phyloP scores from a whole-genome alignment of 306 rosid genomes.

The Trifolium subterraneum region DNA sequence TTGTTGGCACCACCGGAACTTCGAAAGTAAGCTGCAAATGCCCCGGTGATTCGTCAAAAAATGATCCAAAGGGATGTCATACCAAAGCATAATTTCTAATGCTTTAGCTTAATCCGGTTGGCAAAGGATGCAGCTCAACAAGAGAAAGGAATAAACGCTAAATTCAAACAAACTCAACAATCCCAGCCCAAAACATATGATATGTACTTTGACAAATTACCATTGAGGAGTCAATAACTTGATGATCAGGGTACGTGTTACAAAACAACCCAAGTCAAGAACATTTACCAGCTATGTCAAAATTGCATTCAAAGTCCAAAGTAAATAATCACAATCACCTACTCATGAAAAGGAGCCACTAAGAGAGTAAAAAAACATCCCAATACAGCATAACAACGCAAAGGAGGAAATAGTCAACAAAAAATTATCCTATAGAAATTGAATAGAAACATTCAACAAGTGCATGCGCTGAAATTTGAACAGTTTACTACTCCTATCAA shows the following conservation, averaged over 20 bases:
- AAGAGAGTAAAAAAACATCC: slow-evolving; percentile 25
- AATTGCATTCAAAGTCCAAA: slow-evolving; percentile 30
- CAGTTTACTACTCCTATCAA: slow-evolving; percentile 50
- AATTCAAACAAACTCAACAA: slow-evolving; percentile 21
- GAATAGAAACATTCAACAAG: slow-evolving; percentile 47
- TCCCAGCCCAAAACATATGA: slow-evolving; percentile 1
- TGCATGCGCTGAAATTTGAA: slow-evolving; percentile 65
- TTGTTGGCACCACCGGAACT: background rate
- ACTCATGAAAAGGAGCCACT: slow-evolving; percentile 29
- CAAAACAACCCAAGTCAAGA: slow-evolving; percentile 19
- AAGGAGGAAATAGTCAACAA: slow-evolving; percentile 47
- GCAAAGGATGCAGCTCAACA: slow-evolving; percentile 28
- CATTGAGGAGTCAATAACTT: slow-evolving; percentile 35
- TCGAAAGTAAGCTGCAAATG: slow-evolving; percentile 3
- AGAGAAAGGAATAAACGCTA: slow-evolving; percentile 15
- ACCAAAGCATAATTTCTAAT: slow-evolving; percentile 9
- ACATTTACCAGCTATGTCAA: slow-evolving; percentile 27
- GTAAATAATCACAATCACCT: slow-evolving; percentile 15
- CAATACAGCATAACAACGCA: slow-evolving; percentile 16
- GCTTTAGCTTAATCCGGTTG: slow-evolving; percentile 18
- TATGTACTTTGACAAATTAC: slow-evolving; percentile 11
- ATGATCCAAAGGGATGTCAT: slow-evolving; percentile 23
- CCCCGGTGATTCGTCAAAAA: slow-evolving; percentile 8
- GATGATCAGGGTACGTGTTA: slow-evolving; percentile 17
- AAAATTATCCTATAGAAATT: slow-evolving; percentile 35